Percentiles rank a stretch among this genome's conserved stretches.
Conservation (phyloP, 129 eudicot species). For the Cynara cardunculus region DNA sequence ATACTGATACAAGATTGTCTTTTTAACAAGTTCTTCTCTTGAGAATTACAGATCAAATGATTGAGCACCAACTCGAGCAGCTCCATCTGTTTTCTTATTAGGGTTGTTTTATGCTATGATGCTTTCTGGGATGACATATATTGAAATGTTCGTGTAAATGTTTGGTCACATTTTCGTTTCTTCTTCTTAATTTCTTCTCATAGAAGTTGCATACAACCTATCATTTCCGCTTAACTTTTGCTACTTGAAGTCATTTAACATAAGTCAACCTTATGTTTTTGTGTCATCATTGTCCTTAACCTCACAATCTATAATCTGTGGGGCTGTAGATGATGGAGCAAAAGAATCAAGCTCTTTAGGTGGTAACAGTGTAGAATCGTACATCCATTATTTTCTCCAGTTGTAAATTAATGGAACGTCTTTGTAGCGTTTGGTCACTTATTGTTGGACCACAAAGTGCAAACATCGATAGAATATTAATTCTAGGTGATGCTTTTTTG, state of each 20-base stretch:
- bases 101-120: no score
- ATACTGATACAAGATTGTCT: no score
- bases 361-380: background rate
- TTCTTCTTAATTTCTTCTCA: background rate
- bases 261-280: background rate
- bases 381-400: background rate
- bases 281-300: background rate
- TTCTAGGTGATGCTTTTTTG: no score
- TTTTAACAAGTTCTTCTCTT: background rate
- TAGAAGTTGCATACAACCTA: background rate
- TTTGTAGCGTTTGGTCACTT: background rate
- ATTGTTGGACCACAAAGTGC: background rate
- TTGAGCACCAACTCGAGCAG: background rate
- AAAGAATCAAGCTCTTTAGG: background rate
- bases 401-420: background rate
- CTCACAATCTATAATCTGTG: background rate
- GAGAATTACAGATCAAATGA: background rate
- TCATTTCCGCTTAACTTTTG: background rate
- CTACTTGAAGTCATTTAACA: background rate
- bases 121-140: background rate
- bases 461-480: background rate
- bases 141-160: background rate
- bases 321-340: background rate
- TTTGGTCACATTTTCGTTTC: no score
- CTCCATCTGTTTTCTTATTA: no score